phyloP scores from a whole-genome alignment of 2,329 filamentous ascomycete genomes.

The Iodosphaeria phyllophila region DNA sequence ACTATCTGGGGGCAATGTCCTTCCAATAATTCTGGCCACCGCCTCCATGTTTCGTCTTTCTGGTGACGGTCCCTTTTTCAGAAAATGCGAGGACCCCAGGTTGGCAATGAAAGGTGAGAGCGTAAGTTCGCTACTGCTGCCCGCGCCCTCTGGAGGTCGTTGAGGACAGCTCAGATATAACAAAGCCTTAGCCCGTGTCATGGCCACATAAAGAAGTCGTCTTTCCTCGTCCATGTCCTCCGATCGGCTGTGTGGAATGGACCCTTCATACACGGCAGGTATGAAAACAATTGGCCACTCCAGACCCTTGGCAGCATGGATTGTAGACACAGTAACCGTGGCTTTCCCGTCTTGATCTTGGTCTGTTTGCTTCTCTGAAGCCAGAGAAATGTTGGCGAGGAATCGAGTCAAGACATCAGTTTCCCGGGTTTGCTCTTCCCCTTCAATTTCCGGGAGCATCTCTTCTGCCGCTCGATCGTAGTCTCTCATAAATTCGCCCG shows the following conservation, averaged over 20 bases:
- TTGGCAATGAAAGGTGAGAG: conserved; percentile 54
- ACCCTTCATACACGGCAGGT: conserved; percentile 74
- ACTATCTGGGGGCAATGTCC: conserved; percentile 36
- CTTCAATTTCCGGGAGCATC: conserved; percentile 47
- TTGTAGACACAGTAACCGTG: conserved; percentile 80
- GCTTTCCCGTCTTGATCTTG: conserved; percentile 34
- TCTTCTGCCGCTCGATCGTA: conserved; percentile 29
- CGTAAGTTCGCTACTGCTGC: conserved; percentile 35
- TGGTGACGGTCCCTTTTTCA: conserved; percentile 50
- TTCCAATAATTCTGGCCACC: conserved; percentile 52
- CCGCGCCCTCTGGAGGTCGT: conserved; percentile 46
- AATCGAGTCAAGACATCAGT: conserved; percentile 52
- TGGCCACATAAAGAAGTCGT: conserved; percentile 80
- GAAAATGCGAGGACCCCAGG: conserved; percentile 13
- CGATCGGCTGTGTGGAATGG: conserved; percentile 72
- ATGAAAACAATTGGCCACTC: conserved; percentile 96
- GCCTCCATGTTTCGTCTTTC: conserved; percentile 40
- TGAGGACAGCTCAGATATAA: conserved; percentile 74
- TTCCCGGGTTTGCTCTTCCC: conserved; percentile 48
- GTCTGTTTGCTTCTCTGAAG: conserved; percentile 54
- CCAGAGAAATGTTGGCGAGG: conserved; percentile 77
- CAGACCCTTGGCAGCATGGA: conserved; percentile 86
- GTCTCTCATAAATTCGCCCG: conserved; percentile 45
- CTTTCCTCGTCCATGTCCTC: conserved; percentile 81
- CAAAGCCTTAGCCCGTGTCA: conserved; percentile 79